A percentile compares a stretch with the other conserved stretches of the same genome.
These are phyloP conservation scores for Penicillium egyptiacum DNA, from an alignment of 495 filamentous ascomycete species.

Conservation along the genomic window DNA sequence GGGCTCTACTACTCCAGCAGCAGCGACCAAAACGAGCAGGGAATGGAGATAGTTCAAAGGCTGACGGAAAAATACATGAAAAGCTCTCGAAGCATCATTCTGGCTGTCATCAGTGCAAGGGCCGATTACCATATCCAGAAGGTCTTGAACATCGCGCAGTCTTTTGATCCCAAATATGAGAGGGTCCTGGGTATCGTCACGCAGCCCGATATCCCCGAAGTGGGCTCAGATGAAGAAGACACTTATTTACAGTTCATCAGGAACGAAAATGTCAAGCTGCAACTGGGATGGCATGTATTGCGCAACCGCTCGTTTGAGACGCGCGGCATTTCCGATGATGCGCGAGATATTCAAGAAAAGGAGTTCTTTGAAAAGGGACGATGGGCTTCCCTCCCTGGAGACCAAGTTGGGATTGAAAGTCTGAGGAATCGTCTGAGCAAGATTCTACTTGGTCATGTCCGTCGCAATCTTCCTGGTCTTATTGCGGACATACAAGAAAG, in stretches of 20 bases:
- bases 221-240: slow-evolving; percentile 39
- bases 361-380: slow-evolving; percentile 34
- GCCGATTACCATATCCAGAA: slow-evolving; percentile 52
- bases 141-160: slow-evolving; percentile 32
- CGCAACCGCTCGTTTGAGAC: slow-evolving; percentile 57
- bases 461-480: slow-evolving; percentile 37
- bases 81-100: slow-evolving; percentile 57
- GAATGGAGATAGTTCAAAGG: slow-evolving; percentile 47
- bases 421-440: slow-evolving; percentile 42
- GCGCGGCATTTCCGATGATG: slow-evolving; percentile 21
- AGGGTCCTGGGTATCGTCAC: slow-evolving; percentile 55
- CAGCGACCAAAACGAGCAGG: slow-evolving; percentile 27
- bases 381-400: slow-evolving; percentile 36
- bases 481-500: slow-evolving; percentile 32
- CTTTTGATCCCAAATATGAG: slow-evolving; percentile 24
- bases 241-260: slow-evolving; percentile 54
- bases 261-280: slow-evolving; percentile 61
- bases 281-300: slow-evolving; percentile 70
- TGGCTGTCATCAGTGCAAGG: slow-evolving; percentile 60
- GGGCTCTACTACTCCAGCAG: slow-evolving; percentile 54
- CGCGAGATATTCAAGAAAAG: slow-evolving; percentile 30
- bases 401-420: slow-evolving; percentile 37
- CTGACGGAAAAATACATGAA: slow-evolving; percentile 60
- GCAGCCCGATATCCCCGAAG: slow-evolving; percentile 41
- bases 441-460: slow-evolving; percentile 43